phyloP scores from a whole-genome alignment of 257 asterid species.

The Coffea canephora region DNA sequence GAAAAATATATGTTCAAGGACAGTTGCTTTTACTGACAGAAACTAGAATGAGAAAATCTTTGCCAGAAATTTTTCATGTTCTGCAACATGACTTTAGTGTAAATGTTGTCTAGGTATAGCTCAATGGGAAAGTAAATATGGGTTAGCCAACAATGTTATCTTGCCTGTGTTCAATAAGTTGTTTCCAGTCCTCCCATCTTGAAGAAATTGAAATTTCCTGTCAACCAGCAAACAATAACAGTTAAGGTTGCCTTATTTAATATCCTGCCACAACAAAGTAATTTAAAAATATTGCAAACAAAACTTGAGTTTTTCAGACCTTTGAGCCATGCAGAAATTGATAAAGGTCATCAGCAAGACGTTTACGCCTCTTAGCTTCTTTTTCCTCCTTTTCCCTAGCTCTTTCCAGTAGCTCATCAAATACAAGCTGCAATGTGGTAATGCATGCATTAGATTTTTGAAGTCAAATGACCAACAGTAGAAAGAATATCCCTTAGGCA shows the following conservation, averaged over 20 bases:
- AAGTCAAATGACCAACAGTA: constrained; percentile 11
- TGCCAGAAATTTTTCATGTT: not conserved
- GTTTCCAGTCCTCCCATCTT: constrained; percentile 79
- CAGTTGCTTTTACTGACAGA: not conserved
- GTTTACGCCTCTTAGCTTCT: constrained; percentile 83
- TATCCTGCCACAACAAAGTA: constrained; percentile 14
- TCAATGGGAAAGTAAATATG: not conserved
- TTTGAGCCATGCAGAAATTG: constrained; percentile 55
- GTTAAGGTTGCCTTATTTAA: not conserved
- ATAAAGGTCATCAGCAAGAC: constrained; percentile 63
- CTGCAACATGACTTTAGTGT: not conserved
- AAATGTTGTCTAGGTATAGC: not conserved
- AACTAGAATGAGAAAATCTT: not conserved
- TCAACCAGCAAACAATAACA: constrained; percentile 14
- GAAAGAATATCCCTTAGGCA: not conserved
- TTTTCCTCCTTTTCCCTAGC: constrained; percentile 84
- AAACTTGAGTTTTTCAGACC: constrained; percentile 38
- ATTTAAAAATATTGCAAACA: constrained; percentile 5
- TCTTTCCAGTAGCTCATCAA: constrained; percentile 66
- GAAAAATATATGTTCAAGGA: not conserved
- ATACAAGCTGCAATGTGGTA: constrained; percentile 51
- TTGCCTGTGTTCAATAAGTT: constrained; percentile 71
- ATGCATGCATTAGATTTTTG: constrained; percentile 22
- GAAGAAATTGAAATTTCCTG: constrained; percentile 76
- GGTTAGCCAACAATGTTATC: constrained; percentile 14